Base-by-base conservation (phyloP, 139 green algal species). In the Chlamydomonas sp. region DNA sequence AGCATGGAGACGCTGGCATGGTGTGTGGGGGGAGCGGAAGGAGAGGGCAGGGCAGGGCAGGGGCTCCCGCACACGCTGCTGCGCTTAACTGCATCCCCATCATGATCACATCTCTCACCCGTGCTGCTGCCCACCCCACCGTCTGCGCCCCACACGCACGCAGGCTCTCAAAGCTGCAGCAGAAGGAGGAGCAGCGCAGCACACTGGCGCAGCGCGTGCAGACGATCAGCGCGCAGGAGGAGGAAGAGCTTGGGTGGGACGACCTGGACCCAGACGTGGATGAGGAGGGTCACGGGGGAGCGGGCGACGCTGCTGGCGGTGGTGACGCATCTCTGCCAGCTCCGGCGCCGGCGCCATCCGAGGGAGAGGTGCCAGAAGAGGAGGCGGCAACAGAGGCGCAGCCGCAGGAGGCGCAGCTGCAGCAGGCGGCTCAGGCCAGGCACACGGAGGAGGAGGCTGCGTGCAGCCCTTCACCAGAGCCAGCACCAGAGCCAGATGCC, bases 151-250 rank as follows among this genome's bases (percentile, higher is more conserved):
- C n/a, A n/a, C n/a, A n/a, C n/a, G n/a, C n/a, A n/a, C n/a, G 49
- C 69, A 91, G 80, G 80, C 67, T 85, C 35, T 73, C 83, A 48
- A 82, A 84, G 73, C 71, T 90, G 64, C 73, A 89, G 75, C 57
- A 78, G 60, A 83, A 83, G 71, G 82, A 90, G 78, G 79, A 88
- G 70, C 70, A 86, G 60, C 77, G 79, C 48, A 71, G 78, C 72
- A 54, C 76, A 64, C 66, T 93, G 54, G 74, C 81, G 2, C 48
- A 78, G 74, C 77, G 85, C 0, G 87, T 80, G 1, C 79, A 79
- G 48, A 64, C 54, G n/a, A 30, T 74, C 22, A 69, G 77, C 24
- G 33, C 79, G 57, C 81, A 87, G 35, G 78, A 88, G 22, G 87
- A 81, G 48, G 74, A 77, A 30, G 60, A 74, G 24, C 38, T 81